Evolutionary conservation across 2,329 filamentous ascomycete genomes (phyloP).

Genomic region (Cryoendolithus antarcticus): DNA sequence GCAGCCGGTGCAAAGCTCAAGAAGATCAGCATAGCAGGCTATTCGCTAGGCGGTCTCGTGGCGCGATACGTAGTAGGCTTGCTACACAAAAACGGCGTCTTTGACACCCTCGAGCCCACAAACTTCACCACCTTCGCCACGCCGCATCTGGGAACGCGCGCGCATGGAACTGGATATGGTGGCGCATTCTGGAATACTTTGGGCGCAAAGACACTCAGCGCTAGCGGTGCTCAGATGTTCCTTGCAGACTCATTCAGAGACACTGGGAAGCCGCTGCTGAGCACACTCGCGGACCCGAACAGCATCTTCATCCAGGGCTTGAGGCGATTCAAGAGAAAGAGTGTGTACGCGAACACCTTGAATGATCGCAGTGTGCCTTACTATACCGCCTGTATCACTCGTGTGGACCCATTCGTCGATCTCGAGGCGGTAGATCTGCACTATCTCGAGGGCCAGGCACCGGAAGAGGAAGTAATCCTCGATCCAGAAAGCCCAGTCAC

Average conservation of each 20-base stretch:
- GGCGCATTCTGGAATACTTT: constrained; percentile 56
- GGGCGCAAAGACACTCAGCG: constrained; percentile 66
- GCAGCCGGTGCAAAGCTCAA: constrained; percentile 56
- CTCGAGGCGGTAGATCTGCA: constrained; percentile 56
- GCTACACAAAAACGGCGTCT: constrained; percentile 65
- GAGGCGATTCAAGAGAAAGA: constrained; percentile 60
- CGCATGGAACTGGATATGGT: constrained; percentile 30
- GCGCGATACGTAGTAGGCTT: constrained; percentile 78
- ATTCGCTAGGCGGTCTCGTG: constrained; percentile 79
- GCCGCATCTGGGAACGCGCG: constrained; percentile 49
- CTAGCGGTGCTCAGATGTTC: constrained; percentile 78
- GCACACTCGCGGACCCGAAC: constrained; percentile 67
- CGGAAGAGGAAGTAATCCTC: constrained; percentile 58
- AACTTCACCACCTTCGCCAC: constrained; percentile 92
- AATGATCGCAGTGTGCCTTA: constrained; percentile 75
- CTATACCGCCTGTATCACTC: constrained; percentile 70
- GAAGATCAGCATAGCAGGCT: constrained; percentile 78
- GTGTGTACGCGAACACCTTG: constrained; percentile 72
- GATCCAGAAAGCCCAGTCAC: constrained; percentile 52
- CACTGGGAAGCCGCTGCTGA: constrained; percentile 66
- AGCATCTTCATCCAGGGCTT: constrained; percentile 79
- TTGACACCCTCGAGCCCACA: constrained; percentile 69
- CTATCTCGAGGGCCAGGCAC: constrained; percentile 55
- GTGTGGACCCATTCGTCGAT: constrained; percentile 64
- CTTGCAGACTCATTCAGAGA: constrained; percentile 74